Evolutionary conservation across 1,284 basidiomycete genomes (phyloP).

Genomic region (Trichosporon faecale): DNA sequence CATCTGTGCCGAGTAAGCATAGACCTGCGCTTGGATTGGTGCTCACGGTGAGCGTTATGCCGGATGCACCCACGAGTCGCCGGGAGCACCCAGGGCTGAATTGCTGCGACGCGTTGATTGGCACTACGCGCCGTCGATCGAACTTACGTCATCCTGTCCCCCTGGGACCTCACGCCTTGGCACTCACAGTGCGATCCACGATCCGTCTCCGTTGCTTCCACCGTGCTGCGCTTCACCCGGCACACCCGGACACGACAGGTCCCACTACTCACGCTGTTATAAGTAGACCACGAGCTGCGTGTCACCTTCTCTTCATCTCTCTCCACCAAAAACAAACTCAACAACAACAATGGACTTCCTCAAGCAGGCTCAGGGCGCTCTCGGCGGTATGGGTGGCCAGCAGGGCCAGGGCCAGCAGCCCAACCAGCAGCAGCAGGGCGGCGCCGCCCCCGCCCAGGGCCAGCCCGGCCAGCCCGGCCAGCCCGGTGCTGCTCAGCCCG

Average conservation of each 20-base stretch:
- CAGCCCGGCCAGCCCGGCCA: no score
- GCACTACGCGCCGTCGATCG: not conserved
- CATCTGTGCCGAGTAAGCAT: no score
- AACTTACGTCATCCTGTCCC: not conserved
- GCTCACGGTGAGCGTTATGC: not conserved
- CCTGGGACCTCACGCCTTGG: no score
- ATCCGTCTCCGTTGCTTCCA: no score
- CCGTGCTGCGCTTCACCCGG: no score
- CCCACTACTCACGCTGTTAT: not conserved
- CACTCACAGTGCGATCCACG: no score
- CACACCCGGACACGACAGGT: not conserved
- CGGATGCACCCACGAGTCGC: no score
- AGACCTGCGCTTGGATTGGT: not conserved
- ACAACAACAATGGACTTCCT: constrained; percentile 21
- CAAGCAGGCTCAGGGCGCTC: constrained; percentile 24
- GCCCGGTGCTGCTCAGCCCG: constrained; percentile 5
- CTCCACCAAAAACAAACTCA: not conserved
- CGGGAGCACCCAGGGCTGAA: no score
- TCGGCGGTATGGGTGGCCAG: constrained; percentile 12
- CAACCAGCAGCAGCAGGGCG: not conserved
- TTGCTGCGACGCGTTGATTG: not conserved
- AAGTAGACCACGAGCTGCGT: not conserved
- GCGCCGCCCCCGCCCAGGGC: not conserved
- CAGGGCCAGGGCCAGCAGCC: not conserved
- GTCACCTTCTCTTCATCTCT: not conserved